phyloP scores from a whole-genome alignment of 148 eudicot species.

The Silene uniflora region DNA sequence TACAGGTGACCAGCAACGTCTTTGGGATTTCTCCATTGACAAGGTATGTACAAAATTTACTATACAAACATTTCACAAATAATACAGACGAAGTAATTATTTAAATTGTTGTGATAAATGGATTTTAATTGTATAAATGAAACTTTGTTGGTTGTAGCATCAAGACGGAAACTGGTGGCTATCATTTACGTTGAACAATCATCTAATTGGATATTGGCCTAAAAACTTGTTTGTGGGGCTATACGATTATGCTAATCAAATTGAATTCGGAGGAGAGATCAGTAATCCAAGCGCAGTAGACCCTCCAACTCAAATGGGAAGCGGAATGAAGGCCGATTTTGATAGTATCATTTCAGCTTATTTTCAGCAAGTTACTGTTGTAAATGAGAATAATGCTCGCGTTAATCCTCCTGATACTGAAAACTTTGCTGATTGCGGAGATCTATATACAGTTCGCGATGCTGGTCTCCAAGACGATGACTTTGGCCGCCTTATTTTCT shows the following conservation, averaged over 20 bases:
- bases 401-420: too few species aligned
- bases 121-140: neutral
- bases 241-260: neutral
- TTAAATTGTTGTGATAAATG: too few species aligned
- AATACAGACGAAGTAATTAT: too few species aligned
- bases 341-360: too few species aligned
- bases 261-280: conserved; percentile 26
- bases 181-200: neutral
- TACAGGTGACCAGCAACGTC: neutral
- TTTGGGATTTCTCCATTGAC: conserved; percentile 2
- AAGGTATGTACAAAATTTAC: neutral
- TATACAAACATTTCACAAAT: neutral
- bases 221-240: conserved; percentile 3
- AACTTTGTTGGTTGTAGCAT: neutral
- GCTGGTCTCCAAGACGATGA: too few species aligned
- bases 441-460: too few species aligned
- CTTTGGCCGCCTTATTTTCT: too few species aligned
- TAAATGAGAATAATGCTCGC: too few species aligned
- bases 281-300: neutral
- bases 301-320: conserved; percentile 12
- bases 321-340: neutral
- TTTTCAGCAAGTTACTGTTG: too few species aligned
- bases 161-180: conserved; percentile 25
- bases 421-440: too few species aligned
- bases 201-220: conserved; percentile 19